Evolutionary conservation across 305 asterid species (phyloP).

Genomic region (Fraxinus velutina): DNA sequence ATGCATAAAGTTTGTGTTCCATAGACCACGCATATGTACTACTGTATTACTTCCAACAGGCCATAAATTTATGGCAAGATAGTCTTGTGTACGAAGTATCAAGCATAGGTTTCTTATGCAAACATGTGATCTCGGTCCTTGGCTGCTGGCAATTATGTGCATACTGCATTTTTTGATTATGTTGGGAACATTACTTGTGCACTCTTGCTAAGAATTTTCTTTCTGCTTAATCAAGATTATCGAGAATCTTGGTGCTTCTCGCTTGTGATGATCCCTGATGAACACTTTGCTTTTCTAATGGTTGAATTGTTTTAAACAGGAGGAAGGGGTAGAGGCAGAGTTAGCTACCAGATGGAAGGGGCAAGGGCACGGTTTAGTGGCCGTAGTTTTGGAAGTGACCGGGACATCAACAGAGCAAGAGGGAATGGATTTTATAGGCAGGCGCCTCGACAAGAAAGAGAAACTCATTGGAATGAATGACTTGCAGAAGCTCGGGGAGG

Average conservation of each 20-base stretch:
- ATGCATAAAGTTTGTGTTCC: neutral
- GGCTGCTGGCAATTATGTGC: neutral
- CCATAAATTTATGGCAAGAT: neutral
- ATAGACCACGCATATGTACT: neutral
- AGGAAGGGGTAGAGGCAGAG: slow-evolving; percentile 73
- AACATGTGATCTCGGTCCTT: neutral
- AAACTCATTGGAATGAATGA: slow-evolving; percentile 36
- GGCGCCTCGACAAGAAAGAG: slow-evolving; percentile 42
- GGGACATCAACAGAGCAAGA: slow-evolving; percentile 49
- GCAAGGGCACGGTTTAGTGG: slow-evolving; percentile 64
- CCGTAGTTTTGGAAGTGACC: slow-evolving; percentile 48
- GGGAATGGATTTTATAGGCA: slow-evolving; percentile 63
- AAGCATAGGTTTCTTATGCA: neutral
- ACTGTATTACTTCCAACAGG: neutral
- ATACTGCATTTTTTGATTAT: neutral
- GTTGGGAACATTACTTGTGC: neutral
- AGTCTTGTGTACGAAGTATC: neutral
- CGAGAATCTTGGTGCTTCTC: neutral
- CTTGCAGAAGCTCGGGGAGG: slow-evolving; percentile 8
- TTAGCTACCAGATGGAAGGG: slow-evolving; percentile 56
- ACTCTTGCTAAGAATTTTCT: neutral
- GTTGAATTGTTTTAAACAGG: slow-evolving; percentile 39
- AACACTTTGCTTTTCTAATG: neutral
- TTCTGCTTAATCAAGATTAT: neutral
- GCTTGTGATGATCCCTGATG: neutral